phyloP scores from a whole-genome alignment of 73 alveolate species.

The Uronychia binucleata region DNA sequence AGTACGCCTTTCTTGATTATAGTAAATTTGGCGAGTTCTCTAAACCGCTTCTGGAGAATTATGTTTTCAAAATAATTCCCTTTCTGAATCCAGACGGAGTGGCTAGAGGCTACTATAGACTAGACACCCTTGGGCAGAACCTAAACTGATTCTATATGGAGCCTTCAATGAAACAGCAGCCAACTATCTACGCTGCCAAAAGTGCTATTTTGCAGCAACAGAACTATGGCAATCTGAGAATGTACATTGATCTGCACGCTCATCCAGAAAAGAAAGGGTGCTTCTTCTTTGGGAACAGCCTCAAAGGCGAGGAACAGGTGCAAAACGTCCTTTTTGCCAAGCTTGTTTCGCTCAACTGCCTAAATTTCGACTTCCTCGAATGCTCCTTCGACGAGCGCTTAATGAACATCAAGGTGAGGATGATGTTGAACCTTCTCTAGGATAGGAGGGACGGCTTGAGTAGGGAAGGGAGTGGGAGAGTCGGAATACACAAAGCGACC shows the following conservation, averaged over 20 bases:
- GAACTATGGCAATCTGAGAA: slow-evolving; percentile 47
- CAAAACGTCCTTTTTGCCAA: slow-evolving; percentile 75
- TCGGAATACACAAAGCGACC: slow-evolving; percentile 60
- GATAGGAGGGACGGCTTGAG: slow-evolving; percentile 75
- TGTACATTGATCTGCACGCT: slow-evolving; percentile 76
- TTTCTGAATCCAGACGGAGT: slow-evolving; percentile 99
- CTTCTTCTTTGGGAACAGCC: slow-evolving; percentile 71
- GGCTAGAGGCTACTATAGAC: slow-evolving; percentile 95
- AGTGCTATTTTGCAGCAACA: slow-evolving; percentile 31
- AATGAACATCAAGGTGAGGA: slow-evolving; percentile 62
- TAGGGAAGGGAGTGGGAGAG: slow-evolving; percentile 78
- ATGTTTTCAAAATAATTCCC: slow-evolving; percentile 94
- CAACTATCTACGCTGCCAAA: slow-evolving; percentile 73
- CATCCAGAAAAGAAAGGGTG: slow-evolving; percentile 76
- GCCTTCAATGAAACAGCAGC: slow-evolving; percentile 53
- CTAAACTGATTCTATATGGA: slow-evolving; percentile 76
- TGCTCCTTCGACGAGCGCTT: slow-evolving; percentile 60
- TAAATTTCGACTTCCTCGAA: slow-evolving; percentile 57
- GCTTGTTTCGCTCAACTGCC: slow-evolving; percentile 56
- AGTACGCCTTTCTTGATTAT: too few relatives aligned
- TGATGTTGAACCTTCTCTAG: too few relatives aligned
- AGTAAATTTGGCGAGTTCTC: slow-evolving; percentile 46
- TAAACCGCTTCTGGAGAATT: slow-evolving; percentile 75
- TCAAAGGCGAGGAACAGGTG: slow-evolving; percentile 44
- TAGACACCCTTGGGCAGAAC: slow-evolving; percentile 92